phyloP scores from a whole-genome alignment of 208 protist genomes.

The Leishmania lainsoni region DNA sequence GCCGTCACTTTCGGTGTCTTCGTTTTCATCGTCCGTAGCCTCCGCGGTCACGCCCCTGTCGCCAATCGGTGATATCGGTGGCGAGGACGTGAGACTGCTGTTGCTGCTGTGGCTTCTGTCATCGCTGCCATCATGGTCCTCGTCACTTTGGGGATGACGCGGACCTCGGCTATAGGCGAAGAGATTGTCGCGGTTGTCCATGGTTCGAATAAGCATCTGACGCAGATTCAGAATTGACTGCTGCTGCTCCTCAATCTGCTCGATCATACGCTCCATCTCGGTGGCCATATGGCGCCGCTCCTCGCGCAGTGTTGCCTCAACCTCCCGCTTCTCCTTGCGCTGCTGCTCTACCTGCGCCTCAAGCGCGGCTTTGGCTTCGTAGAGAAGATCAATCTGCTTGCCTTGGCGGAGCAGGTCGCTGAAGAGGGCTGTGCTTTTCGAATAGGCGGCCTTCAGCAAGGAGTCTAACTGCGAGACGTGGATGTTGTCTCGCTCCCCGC shows the following conservation, averaged over 20 bases:
- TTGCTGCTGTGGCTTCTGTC: constrained; percentile 10
- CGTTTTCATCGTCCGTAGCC: neutral
- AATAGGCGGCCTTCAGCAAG: constrained; percentile 81
- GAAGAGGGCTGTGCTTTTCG: constrained; percentile 87
- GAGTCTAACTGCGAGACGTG: constrained; percentile 81
- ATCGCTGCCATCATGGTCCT: constrained; percentile 4
- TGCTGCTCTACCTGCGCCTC: constrained; percentile 71
- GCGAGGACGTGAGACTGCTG: constrained; percentile 16
- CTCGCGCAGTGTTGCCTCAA: constrained; percentile 59
- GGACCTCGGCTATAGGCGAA: constrained; percentile 27
- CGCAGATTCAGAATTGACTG: constrained; percentile 80
- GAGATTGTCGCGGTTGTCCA: constrained; percentile 43
- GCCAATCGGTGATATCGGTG: constrained; percentile 3
- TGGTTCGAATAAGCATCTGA: constrained; percentile 78
- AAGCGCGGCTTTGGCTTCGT: constrained; percentile 56
- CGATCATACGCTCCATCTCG: constrained; percentile 72
- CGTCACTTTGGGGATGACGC: constrained; percentile 2
- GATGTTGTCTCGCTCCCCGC: constrained; percentile 55
- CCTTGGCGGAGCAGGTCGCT: constrained; percentile 82
- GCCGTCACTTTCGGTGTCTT: neutral
- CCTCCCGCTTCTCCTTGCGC: constrained; percentile 60
- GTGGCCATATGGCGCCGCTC: constrained; percentile 66
- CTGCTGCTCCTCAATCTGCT: constrained; percentile 86
- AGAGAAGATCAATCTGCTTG: constrained; percentile 71
- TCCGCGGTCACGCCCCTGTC: constrained; percentile 4